Base-by-base conservation (phyloP, 345 rosid species). In the Eutrema yunnanense region DNA sequence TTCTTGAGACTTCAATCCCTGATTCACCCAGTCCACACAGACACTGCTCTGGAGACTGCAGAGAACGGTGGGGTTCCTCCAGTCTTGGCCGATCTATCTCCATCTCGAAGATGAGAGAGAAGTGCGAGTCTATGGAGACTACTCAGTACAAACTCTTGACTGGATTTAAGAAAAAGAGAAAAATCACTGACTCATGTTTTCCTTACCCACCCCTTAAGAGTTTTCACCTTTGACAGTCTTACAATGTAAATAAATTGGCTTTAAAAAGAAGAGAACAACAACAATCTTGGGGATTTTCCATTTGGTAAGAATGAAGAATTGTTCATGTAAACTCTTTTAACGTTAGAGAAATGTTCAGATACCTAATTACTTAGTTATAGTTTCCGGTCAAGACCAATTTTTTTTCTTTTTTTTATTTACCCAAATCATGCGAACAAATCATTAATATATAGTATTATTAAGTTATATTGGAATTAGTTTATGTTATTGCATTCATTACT, bases 1-100 rank as follows among this genome's bases (percentile, higher is more conserved):
- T 82, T 83, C 55, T 60, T 90, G 88, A 85, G 92, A 80, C 65
- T 86, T 83, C 96, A 86, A 53, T 82, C 86, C 51, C 30, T 85
- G 14, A 87, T 87, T 34, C 54, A 82, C 63, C 92, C 88, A 40
- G 86, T 90, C 62, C 84, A 77, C 40, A 57, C 90, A n/a, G 96
- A 76, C 34, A 51, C 61, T 6, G 42, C 67, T 55, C 77, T 71
- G 37, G 73, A 71, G 57, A 71, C 64, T 36, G 80, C 69, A 65
- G 80, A 71, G 52, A 71, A 65, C 30, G 76, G 64, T 42, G 77
- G 69, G 13, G 69, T 67, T 69, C 70, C 43, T 50, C 76, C 76
- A 37, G 42, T 60, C 30, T 38, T 32, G 70, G 43, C 58, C 0
- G 47, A 30, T 12, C 30, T 3, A 71, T 71, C 76, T 64, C 51